These are phyloP conservation scores for Urochloa ruziziensis DNA, from an alignment of 176 grass and related monocot genomes.

Conservation along the genomic window DNA sequence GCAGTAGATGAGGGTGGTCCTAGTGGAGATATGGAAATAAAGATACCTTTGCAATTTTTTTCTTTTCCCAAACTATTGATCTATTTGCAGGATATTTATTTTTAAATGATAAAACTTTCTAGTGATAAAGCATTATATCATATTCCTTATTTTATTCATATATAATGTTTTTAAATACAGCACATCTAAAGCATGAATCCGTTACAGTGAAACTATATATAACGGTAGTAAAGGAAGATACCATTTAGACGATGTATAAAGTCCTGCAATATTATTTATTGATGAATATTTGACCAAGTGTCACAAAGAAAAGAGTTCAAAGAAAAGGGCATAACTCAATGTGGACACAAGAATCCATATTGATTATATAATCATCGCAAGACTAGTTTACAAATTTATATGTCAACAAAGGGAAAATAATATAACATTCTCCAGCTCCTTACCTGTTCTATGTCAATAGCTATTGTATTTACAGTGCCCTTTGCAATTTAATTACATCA, in stretches of 20 bases:
- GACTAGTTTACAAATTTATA: too few species aligned
- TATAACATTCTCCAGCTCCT: background rate
- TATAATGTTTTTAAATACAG: background rate
- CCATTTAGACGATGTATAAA: background rate
- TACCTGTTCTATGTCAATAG: too few species aligned
- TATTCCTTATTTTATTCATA: background rate
- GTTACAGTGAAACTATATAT: background rate
- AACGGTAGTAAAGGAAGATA: too few species aligned
- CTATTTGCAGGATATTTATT: background rate
- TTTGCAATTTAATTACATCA: background rate
- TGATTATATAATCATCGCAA: too few species aligned
- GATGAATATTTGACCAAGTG: too few species aligned
- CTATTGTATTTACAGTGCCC: background rate
- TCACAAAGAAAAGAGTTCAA: too few species aligned
- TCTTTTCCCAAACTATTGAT: background rate
- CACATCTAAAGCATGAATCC: background rate
- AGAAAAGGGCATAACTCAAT: too few species aligned
- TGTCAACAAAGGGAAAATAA: background rate
- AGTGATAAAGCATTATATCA: background rate
- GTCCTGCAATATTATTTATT: too few species aligned
- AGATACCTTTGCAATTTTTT: background rate
- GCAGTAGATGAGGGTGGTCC: background rate
- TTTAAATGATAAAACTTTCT: background rate
- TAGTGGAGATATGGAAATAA: constrained; percentile 1
- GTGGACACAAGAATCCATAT: too few species aligned